Conservation (phyloP, 768 basidiomycete genomes). For the Tylopilus sp. region DNA sequence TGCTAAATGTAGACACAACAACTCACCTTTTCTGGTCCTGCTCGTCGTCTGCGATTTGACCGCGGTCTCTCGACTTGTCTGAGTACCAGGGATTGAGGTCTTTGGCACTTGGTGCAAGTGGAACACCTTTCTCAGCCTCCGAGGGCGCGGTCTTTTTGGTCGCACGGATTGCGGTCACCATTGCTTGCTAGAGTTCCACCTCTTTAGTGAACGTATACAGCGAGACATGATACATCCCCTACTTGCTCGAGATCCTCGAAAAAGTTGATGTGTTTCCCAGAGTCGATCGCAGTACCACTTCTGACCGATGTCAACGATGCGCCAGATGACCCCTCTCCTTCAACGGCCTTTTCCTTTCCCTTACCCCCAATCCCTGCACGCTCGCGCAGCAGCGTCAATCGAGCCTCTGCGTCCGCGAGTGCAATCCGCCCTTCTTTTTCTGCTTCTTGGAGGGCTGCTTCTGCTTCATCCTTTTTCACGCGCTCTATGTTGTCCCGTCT, state of each 20-base stretch:
- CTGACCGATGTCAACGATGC: background rate
- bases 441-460: constrained; percentile 61
- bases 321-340: constrained; percentile 16
- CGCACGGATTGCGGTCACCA: constrained; percentile 44
- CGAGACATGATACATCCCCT: constrained; percentile 8
- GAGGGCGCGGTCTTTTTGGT: constrained; percentile 45
- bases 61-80: constrained; percentile 24
- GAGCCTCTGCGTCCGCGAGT: constrained; percentile 80
- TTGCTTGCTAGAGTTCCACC: constrained; percentile 36
- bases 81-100: constrained; percentile 83
- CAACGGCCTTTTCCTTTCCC: constrained; percentile 35
- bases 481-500: constrained; percentile 80
- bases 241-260: constrained; percentile 82
- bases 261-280: constrained; percentile 75
- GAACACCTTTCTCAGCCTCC: constrained; percentile 67
- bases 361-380: constrained; percentile 48
- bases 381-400: constrained; percentile 61
- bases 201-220: background rate
- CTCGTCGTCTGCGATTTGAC: constrained; percentile 28
- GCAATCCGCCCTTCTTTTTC: constrained; percentile 69
- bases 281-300: constrained; percentile 13
- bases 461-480: constrained; percentile 79
- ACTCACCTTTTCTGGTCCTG: constrained; percentile 37
- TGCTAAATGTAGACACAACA: background rate
- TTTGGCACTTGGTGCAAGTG: constrained; percentile 69